phyloP scores from a whole-genome alignment of 768 basidiomycete species.

The Antrodiella citrinella region DNA sequence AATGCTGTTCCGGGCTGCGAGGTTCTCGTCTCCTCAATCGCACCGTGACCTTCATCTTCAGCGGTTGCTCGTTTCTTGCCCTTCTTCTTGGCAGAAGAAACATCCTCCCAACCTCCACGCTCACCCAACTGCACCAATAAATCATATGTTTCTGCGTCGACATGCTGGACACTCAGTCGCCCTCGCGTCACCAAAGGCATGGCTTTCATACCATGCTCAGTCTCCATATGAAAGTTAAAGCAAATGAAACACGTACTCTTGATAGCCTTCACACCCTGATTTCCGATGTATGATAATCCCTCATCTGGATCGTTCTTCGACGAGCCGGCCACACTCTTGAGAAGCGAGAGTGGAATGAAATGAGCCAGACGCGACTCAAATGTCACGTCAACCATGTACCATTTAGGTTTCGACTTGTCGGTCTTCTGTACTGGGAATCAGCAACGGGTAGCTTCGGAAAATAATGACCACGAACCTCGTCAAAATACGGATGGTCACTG shows the following conservation, averaged over 20 bases:
- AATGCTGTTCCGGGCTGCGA: no score
- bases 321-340: constrained; percentile 52
- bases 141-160: constrained; percentile 56
- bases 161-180: constrained; percentile 82
- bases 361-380: constrained; percentile 58
- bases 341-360: constrained; percentile 71
- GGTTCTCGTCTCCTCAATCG: no score
- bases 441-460: neutral
- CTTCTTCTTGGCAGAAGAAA: neutral
- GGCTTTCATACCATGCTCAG: no score
- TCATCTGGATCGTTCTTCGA: constrained; percentile 32
- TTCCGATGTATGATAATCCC: constrained; percentile 59
- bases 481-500: constrained; percentile 74
- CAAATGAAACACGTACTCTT: constrained; percentile 37
- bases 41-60: no score
- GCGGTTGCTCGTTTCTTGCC: neutral
- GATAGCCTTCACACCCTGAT: constrained; percentile 51
- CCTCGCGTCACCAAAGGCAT: constrained; percentile 81
- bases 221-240: no score
- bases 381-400: constrained; percentile 87
- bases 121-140: constrained; percentile 53
- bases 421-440: constrained; percentile 67
- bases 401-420: constrained; percentile 64
- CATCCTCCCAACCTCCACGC: constrained; percentile 71
- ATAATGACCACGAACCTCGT: constrained; percentile 39